A percentile compares a stretch with the other conserved stretches of the same genome.
Conservation (phyloP, 2,329 filamentous ascomycete species). For the Tolypocladium sp. region DNA sequence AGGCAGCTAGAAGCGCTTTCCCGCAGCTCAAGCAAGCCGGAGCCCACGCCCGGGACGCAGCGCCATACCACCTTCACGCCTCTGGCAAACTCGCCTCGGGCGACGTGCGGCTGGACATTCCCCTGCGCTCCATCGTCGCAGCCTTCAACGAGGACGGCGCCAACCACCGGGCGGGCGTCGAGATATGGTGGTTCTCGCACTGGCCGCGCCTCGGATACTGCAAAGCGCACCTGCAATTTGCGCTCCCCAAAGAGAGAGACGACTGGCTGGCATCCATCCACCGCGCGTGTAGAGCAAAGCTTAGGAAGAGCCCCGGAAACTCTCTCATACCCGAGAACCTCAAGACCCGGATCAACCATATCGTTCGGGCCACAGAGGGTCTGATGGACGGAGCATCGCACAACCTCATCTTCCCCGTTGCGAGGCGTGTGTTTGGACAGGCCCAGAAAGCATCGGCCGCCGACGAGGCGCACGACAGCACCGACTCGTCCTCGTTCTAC, state of each 20-base stretch:
- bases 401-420: slow-evolving; percentile 40
- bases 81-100: slow-evolving; percentile 20
- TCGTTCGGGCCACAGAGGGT: slow-evolving; percentile 35
- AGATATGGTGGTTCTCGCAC: slow-evolving; percentile 46
- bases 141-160: slow-evolving; percentile 42
- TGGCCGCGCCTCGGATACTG: slow-evolving; percentile 34
- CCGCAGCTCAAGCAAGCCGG: slow-evolving; percentile 28
- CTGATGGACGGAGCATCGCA: slow-evolving; percentile 15
- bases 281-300: slow-evolving; percentile 27
- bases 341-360: slow-evolving; percentile 33
- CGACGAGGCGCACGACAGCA: slow-evolving; percentile 34
- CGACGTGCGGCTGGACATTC: slow-evolving; percentile 35
- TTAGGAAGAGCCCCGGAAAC: slow-evolving; percentile 23
- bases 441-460: slow-evolving; percentile 29
- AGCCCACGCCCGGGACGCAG: slow-evolving; percentile 10
- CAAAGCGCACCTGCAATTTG: slow-evolving; percentile 40
- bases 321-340: slow-evolving; percentile 36
- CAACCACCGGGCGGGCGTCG: slow-evolving; percentile 40
- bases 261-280: slow-evolving; percentile 40
- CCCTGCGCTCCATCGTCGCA: slow-evolving; percentile 40
- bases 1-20: slow-evolving; percentile 38
- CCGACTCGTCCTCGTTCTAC: slow-evolving; percentile 44
- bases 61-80: slow-evolving; percentile 11
- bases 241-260: slow-evolving; percentile 37
- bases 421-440: slow-evolving; percentile 34